phyloP scores from a whole-genome alignment of 441 rosid species.

The Metrosideros polymorpha region DNA sequence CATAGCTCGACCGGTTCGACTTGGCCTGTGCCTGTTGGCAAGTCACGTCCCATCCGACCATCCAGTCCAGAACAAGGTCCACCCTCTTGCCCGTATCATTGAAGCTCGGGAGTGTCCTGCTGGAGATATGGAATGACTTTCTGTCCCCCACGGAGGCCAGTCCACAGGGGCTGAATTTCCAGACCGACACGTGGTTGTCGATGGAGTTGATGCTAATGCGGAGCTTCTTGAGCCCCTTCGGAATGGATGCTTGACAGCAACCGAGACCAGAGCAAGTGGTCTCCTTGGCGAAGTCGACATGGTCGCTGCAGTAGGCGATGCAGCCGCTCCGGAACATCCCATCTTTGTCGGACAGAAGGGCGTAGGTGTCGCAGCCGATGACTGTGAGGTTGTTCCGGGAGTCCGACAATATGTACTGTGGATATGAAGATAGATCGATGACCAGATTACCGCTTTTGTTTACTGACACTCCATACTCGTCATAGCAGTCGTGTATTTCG shows the following conservation, averaged over 20 bases:
- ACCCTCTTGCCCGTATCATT: fast-evolving
- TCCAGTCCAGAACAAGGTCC: not conserved
- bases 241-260: not conserved
- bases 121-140: not conserved
- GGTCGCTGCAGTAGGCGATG: not conserved
- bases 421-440: not conserved
- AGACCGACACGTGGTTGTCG: fast-evolving
- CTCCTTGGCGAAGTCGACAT: not conserved
- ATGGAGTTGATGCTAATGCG: fast-evolving
- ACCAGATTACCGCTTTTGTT: fast-evolving
- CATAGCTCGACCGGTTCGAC: not conserved
- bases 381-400: not conserved
- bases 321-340: fast-evolving
- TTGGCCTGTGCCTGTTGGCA: fast-evolving
- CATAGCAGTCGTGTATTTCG: not conserved
- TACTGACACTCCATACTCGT: fast-evolving
- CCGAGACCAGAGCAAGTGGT: not conserved
- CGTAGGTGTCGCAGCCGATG: not conserved
- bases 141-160: not conserved
- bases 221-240: not conserved
- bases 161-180: fast-evolving
- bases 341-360: fast-evolving
- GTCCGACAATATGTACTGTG: not conserved
- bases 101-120: fast-evolving
- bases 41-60: not conserved